Base-by-base conservation (phyloP, 352 stramenopile species). In the Pythium aphanidermatum region DNA sequence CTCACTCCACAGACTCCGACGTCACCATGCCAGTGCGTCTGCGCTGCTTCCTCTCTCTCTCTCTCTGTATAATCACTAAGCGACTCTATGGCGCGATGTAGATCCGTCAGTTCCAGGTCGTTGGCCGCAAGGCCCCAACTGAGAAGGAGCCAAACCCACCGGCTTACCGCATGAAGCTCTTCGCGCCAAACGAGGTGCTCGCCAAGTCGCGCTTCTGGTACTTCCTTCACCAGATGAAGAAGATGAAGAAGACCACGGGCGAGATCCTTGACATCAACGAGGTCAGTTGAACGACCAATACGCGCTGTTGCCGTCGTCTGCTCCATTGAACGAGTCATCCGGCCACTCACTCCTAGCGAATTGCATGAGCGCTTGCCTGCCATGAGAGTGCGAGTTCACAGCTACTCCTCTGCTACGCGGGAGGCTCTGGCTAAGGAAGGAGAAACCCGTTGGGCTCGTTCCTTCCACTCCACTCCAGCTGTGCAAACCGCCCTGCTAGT, bases 161-260 rank as follows among this genome's bases (percentile, higher is more conserved):
- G 54, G 95, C 97, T 6, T 99, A 99, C 93, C 88, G 97, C 63
- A 99, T 99, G 97, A 93, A 93, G 75, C 65, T 96, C 45, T 98
- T 98, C 71, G 95, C 95, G 26, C 90, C 95, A 41, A 98, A 98
- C 79, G 61, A 83, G 52, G 95, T 99, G 51, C 91, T 98, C 50
- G 96, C 96, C 59, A 98, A 98, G 84, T 99, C 95, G 51, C 97
- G 97, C 71, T 99, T 99, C 88, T 99, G 97, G 96, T 99, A 99
- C 85, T 99, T 99, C 82, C 94, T 99, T 68, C 96, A 99, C 76
- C 96, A 99, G 85, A 98, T 99, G 84, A 94, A 96, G 65, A 99
- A 99, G 88, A 99, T 99, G 96, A 99, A 99, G 93, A 99, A 99
- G 90, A 99, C 96, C 46, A 99, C 96, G 41, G 97, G 97, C 70